These are phyloP conservation scores for Wickerhamiella qilinensis DNA, from an alignment of 805 yeast species.

Conservation along the genomic window DNA sequence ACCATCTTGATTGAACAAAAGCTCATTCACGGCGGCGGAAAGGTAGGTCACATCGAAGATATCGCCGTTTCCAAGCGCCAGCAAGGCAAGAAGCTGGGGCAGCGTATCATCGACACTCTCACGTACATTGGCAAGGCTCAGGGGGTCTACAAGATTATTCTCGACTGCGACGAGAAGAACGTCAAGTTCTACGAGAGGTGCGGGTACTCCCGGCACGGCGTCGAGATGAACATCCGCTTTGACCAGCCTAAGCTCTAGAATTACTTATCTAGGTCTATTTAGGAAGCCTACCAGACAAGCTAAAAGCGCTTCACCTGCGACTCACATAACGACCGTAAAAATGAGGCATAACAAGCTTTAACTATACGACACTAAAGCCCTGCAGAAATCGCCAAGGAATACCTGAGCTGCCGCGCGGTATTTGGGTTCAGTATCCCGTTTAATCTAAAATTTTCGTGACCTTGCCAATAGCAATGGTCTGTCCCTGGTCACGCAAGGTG, in stretches of 20 bases:
- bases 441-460: conserved; percentile 60
- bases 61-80: conserved; percentile 60
- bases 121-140: conserved; percentile 37
- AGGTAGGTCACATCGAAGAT: conserved; percentile 90
- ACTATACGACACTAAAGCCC: too few species aligned
- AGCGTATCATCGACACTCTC: conserved; percentile 43
- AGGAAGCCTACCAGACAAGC: too few species aligned
- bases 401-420: too few species aligned
- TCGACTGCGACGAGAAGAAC: conserved; percentile 78
- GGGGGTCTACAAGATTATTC: conserved; percentile 77
- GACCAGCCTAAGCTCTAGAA: not conserved
- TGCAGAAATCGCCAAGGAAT: too few species aligned
- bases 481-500: conserved; percentile 96
- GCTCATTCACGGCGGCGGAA: conserved; percentile 64
- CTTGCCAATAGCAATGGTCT: conserved; percentile 96
- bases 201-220: conserved; percentile 39
- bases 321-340: too few species aligned
- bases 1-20: conserved; percentile 66
- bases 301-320: too few species aligned
- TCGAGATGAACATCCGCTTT: conserved; percentile 19
- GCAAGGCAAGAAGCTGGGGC: conserved; percentile 77
- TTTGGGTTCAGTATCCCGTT: too few species aligned
- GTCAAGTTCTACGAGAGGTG: conserved; percentile 80
- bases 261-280: too few species aligned
- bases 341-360: too few species aligned